Evolutionary conservation across 2,329 filamentous ascomycete species (phyloP).

Genomic region (Paecilomyces sp.): DNA sequence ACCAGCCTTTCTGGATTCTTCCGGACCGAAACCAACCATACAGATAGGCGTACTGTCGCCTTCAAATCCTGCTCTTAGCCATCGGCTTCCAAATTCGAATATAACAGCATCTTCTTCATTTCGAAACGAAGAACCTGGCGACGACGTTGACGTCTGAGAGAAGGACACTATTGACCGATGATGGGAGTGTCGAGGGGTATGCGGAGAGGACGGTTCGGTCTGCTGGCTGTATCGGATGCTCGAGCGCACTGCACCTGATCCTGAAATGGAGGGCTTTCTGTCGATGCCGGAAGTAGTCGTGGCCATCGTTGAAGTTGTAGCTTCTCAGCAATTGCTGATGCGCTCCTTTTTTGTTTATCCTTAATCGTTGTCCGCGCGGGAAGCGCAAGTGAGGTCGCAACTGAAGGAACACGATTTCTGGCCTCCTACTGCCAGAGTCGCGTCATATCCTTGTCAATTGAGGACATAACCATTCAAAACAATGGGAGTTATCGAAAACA

Average conservation of each 20-base stretch:
- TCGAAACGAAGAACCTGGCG: slow-evolving; percentile 50
- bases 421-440: neutral
- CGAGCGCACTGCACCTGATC: slow-evolving; percentile 9
- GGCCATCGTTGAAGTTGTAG: neutral
- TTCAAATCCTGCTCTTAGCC: slow-evolving; percentile 75
- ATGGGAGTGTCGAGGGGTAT: slow-evolving; percentile 48
- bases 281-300: neutral
- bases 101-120: slow-evolving; percentile 80
- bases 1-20: slow-evolving; percentile 68
- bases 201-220: slow-evolving; percentile 43
- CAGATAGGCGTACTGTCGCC: slow-evolving; percentile 72
- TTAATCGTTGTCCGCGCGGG: neutral
- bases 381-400: slow-evolving; percentile 5
- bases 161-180: slow-evolving; percentile 45
- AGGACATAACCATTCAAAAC: neutral
- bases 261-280: slow-evolving; percentile 9
- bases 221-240: slow-evolving; percentile 23
- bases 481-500: neutral
- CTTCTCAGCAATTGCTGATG: neutral
- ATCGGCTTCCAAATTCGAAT: slow-evolving; percentile 73
- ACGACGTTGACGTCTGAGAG: slow-evolving; percentile 46
- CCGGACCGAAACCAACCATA: slow-evolving; percentile 63
- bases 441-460: neutral
- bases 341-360: neutral
- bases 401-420: neutral